Evolutionary conservation across 768 basidiomycete genomes (phyloP), one percentile per base, ranked within the genome.

Genomic region (Infundibulicybe gibba): DNA sequence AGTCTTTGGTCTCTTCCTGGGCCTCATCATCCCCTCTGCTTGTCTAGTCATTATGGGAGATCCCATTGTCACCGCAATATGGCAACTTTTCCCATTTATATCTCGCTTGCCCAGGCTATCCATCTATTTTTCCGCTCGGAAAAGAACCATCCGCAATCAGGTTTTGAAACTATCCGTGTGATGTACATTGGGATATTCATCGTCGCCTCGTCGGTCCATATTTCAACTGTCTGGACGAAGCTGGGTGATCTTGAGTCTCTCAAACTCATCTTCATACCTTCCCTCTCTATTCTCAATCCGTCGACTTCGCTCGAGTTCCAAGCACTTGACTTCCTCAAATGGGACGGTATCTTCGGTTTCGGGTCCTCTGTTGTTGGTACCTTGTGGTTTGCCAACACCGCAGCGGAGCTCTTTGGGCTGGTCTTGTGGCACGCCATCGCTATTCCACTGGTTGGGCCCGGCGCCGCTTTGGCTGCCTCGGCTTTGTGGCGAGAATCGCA

Each of bases 11-110:
- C 30, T 79, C 30, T 19, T 75, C 31, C 54, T 68, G 6, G 79
- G 79, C 8, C 71, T 63, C 11, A 54, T 64, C 16, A 67, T 79
- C n/a, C 79, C 79, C 8, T 71, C 76, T 6, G 45, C 66, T 15
- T 66, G 64, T 40, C 72, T 81, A 68, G 41, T 81, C 48, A 25
- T 65, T 39, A 47, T 77, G 20, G 55, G 62, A 19, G 72, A 73
- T 43, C 66, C 75, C 0, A 51, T 51, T 40, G 58, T 79, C 38
- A 80, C 77, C 12, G 75, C 74, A 9, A 60, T 74, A 30, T 83
- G 80, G 80, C 80, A 81, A 50, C 50, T 67, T 20, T 80, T 74
- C 50, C 81, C 8, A 30, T 74, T n/a, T 64, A 66, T 49, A 60
- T 76, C 35, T 67, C 68, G n/a, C 3, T 76, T n/a, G 70, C 72